phyloP scores from a whole-genome alignment of 768 basidiomycete genomes.

The Lyophyllum semitale region DNA sequence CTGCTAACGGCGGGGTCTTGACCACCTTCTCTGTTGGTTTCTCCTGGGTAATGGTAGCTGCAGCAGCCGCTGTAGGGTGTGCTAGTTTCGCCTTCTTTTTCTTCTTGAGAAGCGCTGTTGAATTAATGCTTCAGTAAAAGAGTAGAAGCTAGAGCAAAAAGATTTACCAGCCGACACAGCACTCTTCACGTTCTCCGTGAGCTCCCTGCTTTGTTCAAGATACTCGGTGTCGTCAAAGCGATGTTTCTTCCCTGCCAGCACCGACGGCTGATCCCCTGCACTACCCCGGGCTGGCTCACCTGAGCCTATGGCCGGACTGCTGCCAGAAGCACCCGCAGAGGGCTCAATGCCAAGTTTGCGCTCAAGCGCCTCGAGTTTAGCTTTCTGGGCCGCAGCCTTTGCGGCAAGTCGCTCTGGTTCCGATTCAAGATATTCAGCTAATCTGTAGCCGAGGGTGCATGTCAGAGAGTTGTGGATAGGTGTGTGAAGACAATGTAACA shows the following conservation, averaged over 20 bases:
- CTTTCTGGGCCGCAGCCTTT: conserved; percentile 72
- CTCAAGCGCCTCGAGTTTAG: conserved; percentile 85
- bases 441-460: conserved; percentile 38
- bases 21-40: conserved; percentile 1
- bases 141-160: not conserved
- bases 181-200: conserved; percentile 88
- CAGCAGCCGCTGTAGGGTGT: conserved; percentile 21
- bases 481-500: conserved; percentile 21
- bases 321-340: conserved; percentile 24
- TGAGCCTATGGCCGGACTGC: conserved; percentile 20
- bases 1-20: conserved; percentile 8
- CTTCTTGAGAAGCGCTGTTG: conserved; percentile 68
- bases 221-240: conserved; percentile 92
- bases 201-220: conserved; percentile 86
- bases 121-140: conserved; percentile 3
- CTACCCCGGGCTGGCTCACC: conserved; percentile 29
- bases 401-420: conserved; percentile 83
- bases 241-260: conserved; percentile 76
- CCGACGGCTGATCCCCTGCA: conserved; percentile 39
- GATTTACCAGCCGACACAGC: conserved; percentile 81
- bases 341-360: conserved; percentile 74
- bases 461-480: not conserved
- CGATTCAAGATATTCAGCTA: conserved; percentile 83
- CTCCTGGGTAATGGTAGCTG: not conserved
- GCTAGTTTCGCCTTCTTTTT: conserved; percentile 67